Evolutionary conservation across 2,329 filamentous ascomycete species (phyloP).

Genomic region (Alternaria brassicae): DNA sequence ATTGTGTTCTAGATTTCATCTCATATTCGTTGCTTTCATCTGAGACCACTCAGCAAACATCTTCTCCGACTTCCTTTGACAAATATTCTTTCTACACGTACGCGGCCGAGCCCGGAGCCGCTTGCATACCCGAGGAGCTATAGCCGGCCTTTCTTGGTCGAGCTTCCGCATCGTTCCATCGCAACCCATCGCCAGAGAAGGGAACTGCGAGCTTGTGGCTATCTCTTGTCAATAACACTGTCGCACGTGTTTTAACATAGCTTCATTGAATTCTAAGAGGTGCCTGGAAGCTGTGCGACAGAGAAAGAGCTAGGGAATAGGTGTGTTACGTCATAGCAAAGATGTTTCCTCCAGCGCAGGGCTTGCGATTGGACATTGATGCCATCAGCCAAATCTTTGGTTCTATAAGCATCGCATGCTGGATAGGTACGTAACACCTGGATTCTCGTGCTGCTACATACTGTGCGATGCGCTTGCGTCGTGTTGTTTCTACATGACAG

Average conservation of each 20-base stretch:
- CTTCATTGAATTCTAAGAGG: not conserved
- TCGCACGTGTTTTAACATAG: not conserved
- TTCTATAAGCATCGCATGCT: conserved; percentile 95
- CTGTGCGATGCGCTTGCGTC: not conserved
- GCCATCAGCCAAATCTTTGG: conserved; percentile 93
- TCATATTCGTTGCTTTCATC: conserved; percentile 9
- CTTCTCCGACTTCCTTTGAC: not conserved
- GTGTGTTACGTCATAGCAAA: conserved; percentile 41
- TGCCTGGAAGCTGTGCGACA: not conserved
- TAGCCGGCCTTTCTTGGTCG: conserved; percentile 4
- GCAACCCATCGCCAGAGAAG: not conserved
- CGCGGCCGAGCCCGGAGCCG: not conserved
- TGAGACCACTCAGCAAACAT: not conserved
- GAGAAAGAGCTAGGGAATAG: conserved; percentile 11
- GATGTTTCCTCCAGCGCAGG: conserved; percentile 63
- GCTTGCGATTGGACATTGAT: conserved; percentile 79
- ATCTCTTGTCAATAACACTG: not conserved
- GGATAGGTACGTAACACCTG: conserved; percentile 65
- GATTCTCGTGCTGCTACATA: not conserved
- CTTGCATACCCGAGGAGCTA: not conserved
- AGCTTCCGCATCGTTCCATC: not conserved
- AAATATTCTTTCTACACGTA: not conserved
- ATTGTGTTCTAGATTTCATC: conserved; percentile 15
- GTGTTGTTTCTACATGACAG: not conserved
- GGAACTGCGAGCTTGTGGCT: not conserved